phyloP scores from a whole-genome alignment of 1,139 yeast genomes.

The Eremothecium coryli region DNA sequence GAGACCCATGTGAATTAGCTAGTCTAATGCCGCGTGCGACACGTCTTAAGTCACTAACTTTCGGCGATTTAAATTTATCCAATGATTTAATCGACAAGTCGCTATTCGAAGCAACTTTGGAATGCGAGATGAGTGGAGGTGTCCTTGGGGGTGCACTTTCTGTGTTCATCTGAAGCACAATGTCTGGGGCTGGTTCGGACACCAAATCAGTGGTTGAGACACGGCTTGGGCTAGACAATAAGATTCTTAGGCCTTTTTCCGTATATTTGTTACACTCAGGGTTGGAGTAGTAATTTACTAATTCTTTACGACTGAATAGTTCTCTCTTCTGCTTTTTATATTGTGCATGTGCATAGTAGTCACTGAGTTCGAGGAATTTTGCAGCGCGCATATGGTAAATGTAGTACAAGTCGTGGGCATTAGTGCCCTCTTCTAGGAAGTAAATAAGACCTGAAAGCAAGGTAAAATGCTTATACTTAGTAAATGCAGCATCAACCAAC shows the following conservation, averaged over 20 bases:
- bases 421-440: constrained; percentile 17
- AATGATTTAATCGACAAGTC: constrained; percentile 19
- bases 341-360: constrained; percentile 23
- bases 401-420: constrained; percentile 21
- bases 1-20: constrained; percentile 8
- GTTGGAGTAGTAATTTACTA: constrained; percentile 27
- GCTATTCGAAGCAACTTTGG: constrained; percentile 13
- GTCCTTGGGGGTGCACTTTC: not conserved
- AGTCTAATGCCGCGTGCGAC: constrained; percentile 14
- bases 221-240: constrained; percentile 16
- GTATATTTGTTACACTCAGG: constrained; percentile 23
- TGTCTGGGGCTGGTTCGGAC: constrained; percentile 11
- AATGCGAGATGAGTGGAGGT: constrained; percentile 1
- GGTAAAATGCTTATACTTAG: constrained; percentile 22
- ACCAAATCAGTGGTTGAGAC: constrained; percentile 20
- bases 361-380: constrained; percentile 19
- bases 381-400: constrained; percentile 27
- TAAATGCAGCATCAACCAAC: constrained; percentile 21
- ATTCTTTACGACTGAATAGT: constrained; percentile 23
- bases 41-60: constrained; percentile 25
- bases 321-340: constrained; percentile 13
- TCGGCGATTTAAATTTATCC: constrained; percentile 19
- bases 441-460: constrained; percentile 27
- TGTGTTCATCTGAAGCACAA: not conserved
- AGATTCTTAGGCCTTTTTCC: constrained; percentile 23